Evolutionary conservation across 768 basidiomycete species (phyloP).

Genomic region (Russula sp.): DNA sequence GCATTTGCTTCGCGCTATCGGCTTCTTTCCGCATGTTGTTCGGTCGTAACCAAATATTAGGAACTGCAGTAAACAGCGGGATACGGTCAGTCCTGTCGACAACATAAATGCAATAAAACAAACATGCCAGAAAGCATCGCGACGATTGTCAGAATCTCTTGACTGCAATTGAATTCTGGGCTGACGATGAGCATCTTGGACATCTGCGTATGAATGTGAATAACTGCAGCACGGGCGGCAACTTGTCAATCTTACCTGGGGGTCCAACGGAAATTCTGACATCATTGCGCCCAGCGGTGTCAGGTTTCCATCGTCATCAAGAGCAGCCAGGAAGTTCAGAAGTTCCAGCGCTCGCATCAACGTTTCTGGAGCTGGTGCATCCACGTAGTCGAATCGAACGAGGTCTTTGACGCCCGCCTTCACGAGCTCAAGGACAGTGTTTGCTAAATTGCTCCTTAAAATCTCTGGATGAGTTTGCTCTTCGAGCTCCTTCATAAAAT

Average conservation of each 20-base stretch:
- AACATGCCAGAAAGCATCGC: constrained; percentile 89
- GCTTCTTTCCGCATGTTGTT: constrained; percentile 86
- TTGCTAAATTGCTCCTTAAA: constrained; percentile 87
- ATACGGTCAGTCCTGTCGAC: not conserved
- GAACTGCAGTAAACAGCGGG: constrained; percentile 53
- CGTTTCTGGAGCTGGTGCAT: constrained; percentile 93
- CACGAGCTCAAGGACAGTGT: constrained; percentile 88
- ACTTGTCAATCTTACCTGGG: constrained; percentile 56
- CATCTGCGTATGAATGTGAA: constrained; percentile 45
- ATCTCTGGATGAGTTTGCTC: constrained; percentile 99
- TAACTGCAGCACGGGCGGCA: not conserved
- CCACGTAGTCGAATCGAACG: constrained; percentile 84
- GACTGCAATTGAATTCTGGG: constrained; percentile 93
- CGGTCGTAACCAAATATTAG: constrained; percentile 93
- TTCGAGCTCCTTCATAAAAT: constrained; percentile 93
- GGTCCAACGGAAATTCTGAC: constrained; percentile 99
- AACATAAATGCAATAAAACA: not conserved
- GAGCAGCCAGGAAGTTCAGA: constrained; percentile 85
- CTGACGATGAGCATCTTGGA: constrained; percentile 93
- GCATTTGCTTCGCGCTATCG: constrained; percentile 82
- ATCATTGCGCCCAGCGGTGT: constrained; percentile 85
- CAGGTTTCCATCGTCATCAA: constrained; percentile 92
- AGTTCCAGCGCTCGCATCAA: constrained; percentile 95
- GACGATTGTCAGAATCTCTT: constrained; percentile 91
- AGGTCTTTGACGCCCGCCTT: constrained; percentile 96